Base-by-base conservation (phyloP, 2,329 filamentous ascomycete species). In the Fusarium veterinarium region DNA sequence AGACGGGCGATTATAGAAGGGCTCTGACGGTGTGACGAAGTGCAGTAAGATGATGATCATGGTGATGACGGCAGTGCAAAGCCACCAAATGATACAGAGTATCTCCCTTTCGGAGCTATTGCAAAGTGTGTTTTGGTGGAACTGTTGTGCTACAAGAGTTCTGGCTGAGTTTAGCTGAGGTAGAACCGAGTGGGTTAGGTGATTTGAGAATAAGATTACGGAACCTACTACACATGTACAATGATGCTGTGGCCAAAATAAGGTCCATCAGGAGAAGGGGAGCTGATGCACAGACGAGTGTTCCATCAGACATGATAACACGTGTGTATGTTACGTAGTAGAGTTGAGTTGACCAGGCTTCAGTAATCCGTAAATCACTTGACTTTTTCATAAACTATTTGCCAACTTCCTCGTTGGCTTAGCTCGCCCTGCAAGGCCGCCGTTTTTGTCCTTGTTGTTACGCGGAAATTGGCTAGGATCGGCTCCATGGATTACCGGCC, bases 381-480 rank as follows among this genome's bases (percentile, higher is more conserved):
- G 48, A 60, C 52, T 41, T 46, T 19, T 31, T 44, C 25, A 40
- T 41, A 42, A 10, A 48, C 58, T 68, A 42, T 56, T 51, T 57
- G 42, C 44, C 61, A 67, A 57, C 75, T 75, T 77, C 73, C 75
- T 66, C 45, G 71, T 75, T 76, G 62, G 68, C 44, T 71, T 74
- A 74, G 75, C 62, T 75, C 57, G 55, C 66, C 42, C 68, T 75
- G 73, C 75, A 69, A 74, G 58, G 60, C 57, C 56, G 65, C 62
- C 49, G 63, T 75, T 72, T 75, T 71, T 44, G 62, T 68, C 56
- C 55, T 60, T 64, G 49, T 65, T 57, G 58, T 60, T 51, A 30
- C 53, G 55, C 59, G 23, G 17, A 53, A 72, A 60, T 48, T 66
- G 60, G 66, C 40, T 48, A 55, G 69, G 64, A 58, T 72, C 59